These are phyloP conservation scores for Fraxinus latifolia DNA, from an alignment of 305 asterid genomes.

Conservation along the genomic window DNA sequence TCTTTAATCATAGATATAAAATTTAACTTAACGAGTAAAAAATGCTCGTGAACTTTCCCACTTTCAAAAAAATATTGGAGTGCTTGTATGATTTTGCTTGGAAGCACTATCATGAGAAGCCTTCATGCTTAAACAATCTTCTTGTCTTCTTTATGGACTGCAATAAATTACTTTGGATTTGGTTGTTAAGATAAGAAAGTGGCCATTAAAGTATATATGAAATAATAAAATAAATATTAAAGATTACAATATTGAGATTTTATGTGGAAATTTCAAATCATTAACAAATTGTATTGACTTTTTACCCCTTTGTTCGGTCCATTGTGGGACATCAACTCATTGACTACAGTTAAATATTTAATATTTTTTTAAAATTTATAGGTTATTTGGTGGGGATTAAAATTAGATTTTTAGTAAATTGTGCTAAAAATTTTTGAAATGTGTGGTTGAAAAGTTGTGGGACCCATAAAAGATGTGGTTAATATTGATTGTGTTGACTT, in stretches of 20 bases:
- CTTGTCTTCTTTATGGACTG: conserved; percentile 12
- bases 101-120: conserved; percentile 15
- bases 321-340: not conserved
- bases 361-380: no score
- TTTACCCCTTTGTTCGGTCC: not conserved
- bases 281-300: not conserved
- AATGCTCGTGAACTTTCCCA: not conserved
- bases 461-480: no score
- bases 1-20: not conserved
- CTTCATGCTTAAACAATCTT: conserved; percentile 24
- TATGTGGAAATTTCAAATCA: not conserved
- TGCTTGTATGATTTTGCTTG: conserved; percentile 20
- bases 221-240: no score
- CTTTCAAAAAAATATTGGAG: not conserved
- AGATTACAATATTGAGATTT: not conserved
- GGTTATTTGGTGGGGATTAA: no score
- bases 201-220: not conserved
- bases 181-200: not conserved
- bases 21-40: not conserved
- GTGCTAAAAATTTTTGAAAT: no score
- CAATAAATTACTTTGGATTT: conserved; percentile 9
- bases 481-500: no score
- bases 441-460: no score
- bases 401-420: no score
- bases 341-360: not conserved